Evolutionary conservation across 192 early-diverging fungal species (phyloP), one percentile per base, ranked within the genome.

Genomic region (Coemansia sp.): DNA sequence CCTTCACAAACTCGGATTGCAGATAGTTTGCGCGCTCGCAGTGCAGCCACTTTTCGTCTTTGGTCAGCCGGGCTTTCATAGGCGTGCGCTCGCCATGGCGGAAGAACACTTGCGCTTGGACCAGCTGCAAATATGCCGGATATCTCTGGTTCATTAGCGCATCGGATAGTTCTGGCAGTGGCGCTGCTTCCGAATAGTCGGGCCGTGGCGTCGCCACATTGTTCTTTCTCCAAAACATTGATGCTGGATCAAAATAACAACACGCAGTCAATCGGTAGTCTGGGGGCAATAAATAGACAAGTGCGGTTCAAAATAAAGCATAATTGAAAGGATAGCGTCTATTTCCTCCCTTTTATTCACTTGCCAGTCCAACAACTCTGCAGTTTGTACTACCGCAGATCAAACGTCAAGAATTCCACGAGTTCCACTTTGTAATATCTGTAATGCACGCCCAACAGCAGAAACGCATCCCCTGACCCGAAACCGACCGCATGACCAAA

Each of bases 41-140:
- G 20, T 63, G 66, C 24, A 59, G 38, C 73, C 73, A 76, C 6
- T 58, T 17, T 20, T 28, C 1, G 37, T 42, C n/a, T 3, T 26
- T 11, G 8, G 54, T 47, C 50, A 76, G 56, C 4, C 56, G 53
- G 5, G 23, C 9, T 0, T 38, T 46, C 10, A 76, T 49, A 0
- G 73, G 73, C 15, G 67, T 63, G 67, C 73, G 73, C 34, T 76
- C 73, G 42, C 75, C 75, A 28, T 77, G 75, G 26, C 75, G 61
- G 69, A 71, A 72, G 42, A 77, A 77, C 26, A 77, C 75, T 28
- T 77, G 75, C 21, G 70, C 69, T 18, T 72, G 69, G 25, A 77
- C 31, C 47, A 77, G 68, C 53, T 68, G 49, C 40, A 77, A 38
- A 31, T 68, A 38, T 2, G 23, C n/a, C 3, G 75, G 75, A 36